phyloP scores from a whole-genome alignment of 495 filamentous ascomycete species.

The Aspergillus baeticus region DNA sequence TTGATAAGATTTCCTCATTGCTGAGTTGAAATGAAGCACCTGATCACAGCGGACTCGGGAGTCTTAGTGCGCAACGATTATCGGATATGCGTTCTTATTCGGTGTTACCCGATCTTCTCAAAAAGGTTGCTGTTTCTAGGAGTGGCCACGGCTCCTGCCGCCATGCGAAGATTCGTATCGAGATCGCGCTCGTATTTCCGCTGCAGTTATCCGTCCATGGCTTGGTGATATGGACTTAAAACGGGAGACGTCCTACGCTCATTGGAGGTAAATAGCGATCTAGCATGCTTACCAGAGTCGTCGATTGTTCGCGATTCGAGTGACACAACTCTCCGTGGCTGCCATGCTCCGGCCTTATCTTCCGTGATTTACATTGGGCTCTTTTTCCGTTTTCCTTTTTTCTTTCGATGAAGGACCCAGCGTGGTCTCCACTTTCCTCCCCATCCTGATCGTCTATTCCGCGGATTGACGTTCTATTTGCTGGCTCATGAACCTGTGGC shows the following conservation, averaged over 20 bases:
- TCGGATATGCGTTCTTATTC: conserved; percentile 10
- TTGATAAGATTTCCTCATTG: conserved; percentile 5
- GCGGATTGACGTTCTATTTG: not conserved
- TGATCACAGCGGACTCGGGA: not conserved
- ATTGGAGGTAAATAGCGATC: conserved; percentile 1
- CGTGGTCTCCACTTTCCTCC: conserved; percentile 2
- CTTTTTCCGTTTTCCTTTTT: conserved; percentile 3
- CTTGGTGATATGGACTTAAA: not conserved
- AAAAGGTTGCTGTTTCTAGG: not conserved
- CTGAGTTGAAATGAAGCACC: conserved; percentile 3
- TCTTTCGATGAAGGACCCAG: not conserved
- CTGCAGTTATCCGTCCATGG: conserved; percentile 20
- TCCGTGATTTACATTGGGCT: conserved; percentile 11
- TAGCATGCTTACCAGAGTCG: conserved; percentile 10
- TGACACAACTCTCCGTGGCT: conserved; percentile 29
- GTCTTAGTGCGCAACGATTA: conserved; percentile 1
- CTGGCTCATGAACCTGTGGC: not conserved
- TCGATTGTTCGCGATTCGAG: conserved; percentile 18
- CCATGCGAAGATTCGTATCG: not conserved
- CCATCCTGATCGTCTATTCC: not conserved
- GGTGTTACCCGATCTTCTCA: conserved; percentile 13
- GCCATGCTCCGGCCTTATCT: conserved; percentile 29
- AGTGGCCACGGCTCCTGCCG: not conserved
- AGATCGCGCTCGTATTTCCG: conserved; percentile 19
- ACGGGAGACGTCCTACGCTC: not conserved